Percentiles rank a stretch among this genome's conserved stretches.
Conservation (phyloP, 805 yeast genomes). For the Teunomyces pallodes region DNA sequence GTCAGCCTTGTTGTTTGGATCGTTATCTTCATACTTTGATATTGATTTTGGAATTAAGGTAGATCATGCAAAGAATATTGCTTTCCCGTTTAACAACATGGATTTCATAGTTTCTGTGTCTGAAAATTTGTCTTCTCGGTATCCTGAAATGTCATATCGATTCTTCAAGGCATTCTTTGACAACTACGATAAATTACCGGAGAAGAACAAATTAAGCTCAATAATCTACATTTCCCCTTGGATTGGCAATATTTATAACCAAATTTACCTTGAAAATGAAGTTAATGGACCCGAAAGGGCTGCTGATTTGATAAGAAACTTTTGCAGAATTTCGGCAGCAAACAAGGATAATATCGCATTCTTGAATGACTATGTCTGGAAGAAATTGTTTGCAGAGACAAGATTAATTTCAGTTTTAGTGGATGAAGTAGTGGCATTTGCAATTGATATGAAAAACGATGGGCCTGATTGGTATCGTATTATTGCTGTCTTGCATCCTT, state of each 20-base stretch:
- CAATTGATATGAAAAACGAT: slow-evolving; percentile 76
- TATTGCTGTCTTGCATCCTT: slow-evolving; percentile 66
- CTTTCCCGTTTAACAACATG: slow-evolving; percentile 66
- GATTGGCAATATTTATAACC: slow-evolving; percentile 62
- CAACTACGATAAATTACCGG: slow-evolving; percentile 38
- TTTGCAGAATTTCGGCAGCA: slow-evolving; percentile 56
- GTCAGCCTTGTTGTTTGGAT: slow-evolving; percentile 61
- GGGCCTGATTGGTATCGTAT: slow-evolving; percentile 65
- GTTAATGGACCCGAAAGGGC: slow-evolving; percentile 60
- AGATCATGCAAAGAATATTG: slow-evolving; percentile 54
- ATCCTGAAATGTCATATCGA: slow-evolving; percentile 60
- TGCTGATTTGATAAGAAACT: slow-evolving; percentile 57
- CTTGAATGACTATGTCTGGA: slow-evolving; percentile 66
- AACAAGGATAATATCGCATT: slow-evolving; percentile 49
- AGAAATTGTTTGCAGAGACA: slow-evolving; percentile 59
- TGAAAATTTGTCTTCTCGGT: slow-evolving; percentile 49
- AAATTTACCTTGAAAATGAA: slow-evolving; percentile 54
- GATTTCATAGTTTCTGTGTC: slow-evolving; percentile 60
- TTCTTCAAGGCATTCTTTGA: slow-evolving; percentile 52
- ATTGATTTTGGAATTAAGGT: slow-evolving; percentile 58
- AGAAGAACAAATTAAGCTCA: slow-evolving; percentile 38
- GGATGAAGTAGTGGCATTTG: slow-evolving; percentile 71
- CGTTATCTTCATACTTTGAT: slow-evolving; percentile 57
- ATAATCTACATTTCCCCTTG: slow-evolving; percentile 65
- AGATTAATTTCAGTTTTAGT: slow-evolving; percentile 55